Evolutionary conservation across 768 basidiomycete species (phyloP).

Genomic region (Suillus decipiens): DNA sequence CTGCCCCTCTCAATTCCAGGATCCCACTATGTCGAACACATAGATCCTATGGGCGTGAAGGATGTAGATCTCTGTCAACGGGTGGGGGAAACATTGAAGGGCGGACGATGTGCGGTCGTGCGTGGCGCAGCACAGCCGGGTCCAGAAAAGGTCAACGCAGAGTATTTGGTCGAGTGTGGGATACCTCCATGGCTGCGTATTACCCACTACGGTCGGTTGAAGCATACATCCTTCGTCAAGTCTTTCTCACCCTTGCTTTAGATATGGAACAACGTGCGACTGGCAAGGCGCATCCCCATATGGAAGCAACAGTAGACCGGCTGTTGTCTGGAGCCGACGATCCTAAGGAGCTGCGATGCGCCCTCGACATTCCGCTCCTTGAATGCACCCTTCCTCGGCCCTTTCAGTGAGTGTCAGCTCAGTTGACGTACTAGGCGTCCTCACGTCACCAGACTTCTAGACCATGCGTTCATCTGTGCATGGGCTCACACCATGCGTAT

Average conservation of each 20-base stretch:
- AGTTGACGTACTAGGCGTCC: background rate
- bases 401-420: background rate
- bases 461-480: background rate
- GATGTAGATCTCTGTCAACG: background rate
- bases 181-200: background rate
- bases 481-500: background rate
- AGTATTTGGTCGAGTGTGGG: background rate
- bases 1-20: background rate
- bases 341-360: background rate
- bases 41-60: background rate
- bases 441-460: background rate
- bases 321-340: background rate
- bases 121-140: background rate
- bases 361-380: background rate
- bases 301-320: background rate
- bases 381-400: background rate
- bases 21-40: slow-evolving; percentile 1
- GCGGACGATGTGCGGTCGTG: background rate
- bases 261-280: background rate
- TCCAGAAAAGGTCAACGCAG: background rate
- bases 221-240: background rate
- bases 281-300: background rate
- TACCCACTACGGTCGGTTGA: background rate
- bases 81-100: background rate
- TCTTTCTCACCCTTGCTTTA: background rate